A percentile compares a stretch with the other conserved stretches of the same genome.
Evolutionary conservation across 805 yeast genomes (phyloP).

Genomic region (Suhomyces sp.): DNA sequence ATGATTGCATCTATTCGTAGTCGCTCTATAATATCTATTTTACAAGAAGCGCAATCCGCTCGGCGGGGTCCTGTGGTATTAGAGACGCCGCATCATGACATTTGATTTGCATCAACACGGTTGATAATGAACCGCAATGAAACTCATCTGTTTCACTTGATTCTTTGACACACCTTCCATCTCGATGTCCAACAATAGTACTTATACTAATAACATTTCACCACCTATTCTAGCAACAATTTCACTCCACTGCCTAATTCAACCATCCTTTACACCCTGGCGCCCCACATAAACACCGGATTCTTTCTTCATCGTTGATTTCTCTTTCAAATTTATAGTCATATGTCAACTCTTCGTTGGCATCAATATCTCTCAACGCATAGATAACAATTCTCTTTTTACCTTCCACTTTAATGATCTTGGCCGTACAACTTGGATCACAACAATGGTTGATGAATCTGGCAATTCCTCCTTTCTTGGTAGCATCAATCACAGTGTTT

Average conservation of each 20-base stretch:
- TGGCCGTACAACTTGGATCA: slow-evolving; percentile 96
- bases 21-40: too few species aligned
- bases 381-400: slow-evolving; percentile 91
- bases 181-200: too few species aligned
- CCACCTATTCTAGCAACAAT: too few species aligned
- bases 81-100: too few species aligned
- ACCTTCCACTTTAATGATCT: slow-evolving; percentile 93
- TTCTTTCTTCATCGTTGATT: slow-evolving; percentile 80
- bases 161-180: too few species aligned
- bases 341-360: slow-evolving; percentile 91
- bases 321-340: slow-evolving; percentile 95
- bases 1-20: too few species aligned
- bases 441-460: slow-evolving; percentile 97
- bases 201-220: too few species aligned
- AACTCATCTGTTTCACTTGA: too few species aligned
- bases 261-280: slow-evolving; percentile 90
- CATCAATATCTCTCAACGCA: slow-evolving; percentile 82
- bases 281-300: slow-evolving; percentile 93
- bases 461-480: slow-evolving; percentile 96
- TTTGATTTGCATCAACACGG: too few species aligned
- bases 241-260: slow-evolving; percentile 46
- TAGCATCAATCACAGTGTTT: slow-evolving; percentile 93
- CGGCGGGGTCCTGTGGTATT: too few species aligned
- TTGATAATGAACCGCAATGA: too few species aligned
- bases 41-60: too few species aligned